Base-by-base conservation (phyloP, 1,284 basidiomycete species). In the Puccinia brachypodii region DNA sequence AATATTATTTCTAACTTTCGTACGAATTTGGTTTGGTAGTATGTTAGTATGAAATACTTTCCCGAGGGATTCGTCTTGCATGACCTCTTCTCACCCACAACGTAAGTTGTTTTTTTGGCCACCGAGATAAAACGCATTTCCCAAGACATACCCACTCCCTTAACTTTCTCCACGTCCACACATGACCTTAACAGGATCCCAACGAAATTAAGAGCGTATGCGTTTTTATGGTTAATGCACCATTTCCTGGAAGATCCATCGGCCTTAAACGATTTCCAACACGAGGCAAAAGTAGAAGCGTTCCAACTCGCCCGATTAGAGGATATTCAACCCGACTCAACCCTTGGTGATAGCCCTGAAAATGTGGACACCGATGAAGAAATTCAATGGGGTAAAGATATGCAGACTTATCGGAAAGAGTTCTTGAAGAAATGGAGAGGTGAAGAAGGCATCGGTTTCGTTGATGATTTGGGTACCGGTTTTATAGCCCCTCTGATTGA, bases 191-290 rank as follows among this genome's bases (percentile, higher is more conserved):
- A 90, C 85, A 90, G 90, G 74, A 89, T 93, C 60, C 90, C 91
- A 25, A 93, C 93, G 8, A 86, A 86, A 4, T 91, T 92, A 82
- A 91, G 93, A 53, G 92, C 92, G 16, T 88, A 88, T 78, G 92
- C 90, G 1, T 93, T 95, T 86, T 89, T 94, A 31, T 94, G 92
- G 91, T 89, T 93, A 62, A 88, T 92, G 79, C 93, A 91, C 85
- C 89, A 93, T 85, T 93, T 94, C 85, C 88, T 93, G 81, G 93
- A 94, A 86, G 88, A 88, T 64, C 87, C 89, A 9, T 82, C 80
- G 6, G 42, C 73, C 28, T 11, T 74, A 14, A 68, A 31, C 9
- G 80, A 82, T 42, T 82, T 82, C 44, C 42, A 66, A 33, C 56
- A 56, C 36, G 73, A 82, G 9, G 31, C 58, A 2, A 82, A 82